phyloP scores from a whole-genome alignment of 2,329 filamentous ascomycete species.

The Diplodia intermedia region DNA sequence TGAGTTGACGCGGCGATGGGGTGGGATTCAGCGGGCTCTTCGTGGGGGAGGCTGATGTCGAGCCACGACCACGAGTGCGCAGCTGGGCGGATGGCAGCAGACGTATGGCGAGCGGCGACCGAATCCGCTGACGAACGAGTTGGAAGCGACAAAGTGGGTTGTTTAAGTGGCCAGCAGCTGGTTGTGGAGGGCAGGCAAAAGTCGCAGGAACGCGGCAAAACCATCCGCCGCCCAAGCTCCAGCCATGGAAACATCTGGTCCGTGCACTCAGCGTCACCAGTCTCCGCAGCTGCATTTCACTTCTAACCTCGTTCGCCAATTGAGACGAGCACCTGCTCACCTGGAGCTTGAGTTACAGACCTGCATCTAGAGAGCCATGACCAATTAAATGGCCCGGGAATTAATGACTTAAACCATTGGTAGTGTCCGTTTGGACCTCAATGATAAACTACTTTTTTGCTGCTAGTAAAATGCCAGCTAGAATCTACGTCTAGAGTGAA shows the following conservation, averaged over 20 bases:
- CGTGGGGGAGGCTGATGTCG: background rate
- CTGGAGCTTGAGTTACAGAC: too few relatives aligned
- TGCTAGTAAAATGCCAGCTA: background rate
- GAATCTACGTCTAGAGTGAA: background rate
- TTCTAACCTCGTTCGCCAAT: too few relatives aligned
- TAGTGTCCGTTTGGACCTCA: background rate
- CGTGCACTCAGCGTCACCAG: background rate
- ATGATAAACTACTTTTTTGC: background rate
- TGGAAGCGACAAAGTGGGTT: background rate
- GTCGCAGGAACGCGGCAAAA: constrained; percentile 22
- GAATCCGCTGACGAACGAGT: background rate
- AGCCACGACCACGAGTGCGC: constrained; percentile 10
- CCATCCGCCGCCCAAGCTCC: constrained; percentile 10
- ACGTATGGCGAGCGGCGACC: constrained; percentile 13
- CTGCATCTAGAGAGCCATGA: too few relatives aligned
- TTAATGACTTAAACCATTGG: background rate
- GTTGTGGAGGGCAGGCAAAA: constrained; percentile 20
- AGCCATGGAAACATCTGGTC: background rate
- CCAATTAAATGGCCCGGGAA: too few relatives aligned
- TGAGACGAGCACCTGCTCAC: too few relatives aligned
- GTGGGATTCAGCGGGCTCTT: background rate
- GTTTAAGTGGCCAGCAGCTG: constrained; percentile 3
- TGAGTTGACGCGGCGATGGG: background rate
- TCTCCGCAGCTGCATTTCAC: too few relatives aligned
- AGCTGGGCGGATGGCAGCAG: constrained; percentile 7